These are phyloP conservation scores for Acmispon strigosus DNA, from an alignment of 306 rosid species.

Conservation along the genomic window DNA sequence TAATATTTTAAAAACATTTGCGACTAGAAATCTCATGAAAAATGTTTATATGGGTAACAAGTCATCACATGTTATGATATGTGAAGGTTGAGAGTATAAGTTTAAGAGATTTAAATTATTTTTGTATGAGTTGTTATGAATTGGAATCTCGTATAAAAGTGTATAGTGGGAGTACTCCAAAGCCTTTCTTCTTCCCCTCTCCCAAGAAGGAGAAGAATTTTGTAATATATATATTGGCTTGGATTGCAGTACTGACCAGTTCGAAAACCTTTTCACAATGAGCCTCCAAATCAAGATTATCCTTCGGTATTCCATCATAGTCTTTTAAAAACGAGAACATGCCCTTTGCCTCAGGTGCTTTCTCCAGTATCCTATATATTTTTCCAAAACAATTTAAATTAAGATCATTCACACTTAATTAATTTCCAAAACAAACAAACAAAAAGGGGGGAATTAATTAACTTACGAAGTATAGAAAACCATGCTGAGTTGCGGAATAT, in stretches of 20 bases:
- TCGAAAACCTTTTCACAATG: slow-evolving; percentile 23
- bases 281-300: slow-evolving; percentile 4
- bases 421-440: background rate
- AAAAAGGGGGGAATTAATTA: background rate
- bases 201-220: no score
- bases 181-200: no score
- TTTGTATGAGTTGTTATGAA: no score
- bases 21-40: no score
- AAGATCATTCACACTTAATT: no score
- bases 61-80: no score
- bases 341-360: slow-evolving; percentile 16
- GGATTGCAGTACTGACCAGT: background rate
- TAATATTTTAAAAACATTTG: no score
- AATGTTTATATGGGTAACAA: no score
- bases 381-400: background rate
- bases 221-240: background rate
- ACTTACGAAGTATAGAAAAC: slow-evolving; percentile 25
- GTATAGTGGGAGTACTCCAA: no score
- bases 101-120: no score
- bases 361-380: slow-evolving; percentile 21
- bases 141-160: no score
- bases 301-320: background rate
- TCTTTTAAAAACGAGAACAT: slow-evolving; percentile 23
- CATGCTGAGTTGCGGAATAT: slow-evolving; percentile 10
- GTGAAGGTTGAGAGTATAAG: no score